Percentiles rank a stretch among this genome's conserved stretches.
phyloP scores from a whole-genome alignment of 2,329 filamentous ascomycete genomes.

The Aureobasidium sp. region DNA sequence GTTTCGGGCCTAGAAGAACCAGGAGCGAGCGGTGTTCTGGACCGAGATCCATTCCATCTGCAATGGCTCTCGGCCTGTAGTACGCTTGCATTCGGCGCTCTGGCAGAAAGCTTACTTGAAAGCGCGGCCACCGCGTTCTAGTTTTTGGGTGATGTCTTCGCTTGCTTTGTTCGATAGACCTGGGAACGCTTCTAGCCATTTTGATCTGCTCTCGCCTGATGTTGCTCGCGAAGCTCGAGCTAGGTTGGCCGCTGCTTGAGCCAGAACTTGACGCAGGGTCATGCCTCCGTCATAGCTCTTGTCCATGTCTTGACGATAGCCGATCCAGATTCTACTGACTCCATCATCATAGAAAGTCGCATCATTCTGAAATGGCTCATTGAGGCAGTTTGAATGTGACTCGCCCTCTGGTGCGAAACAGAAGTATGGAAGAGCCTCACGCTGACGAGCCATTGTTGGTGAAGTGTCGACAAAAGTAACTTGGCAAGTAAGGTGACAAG shows the following conservation, averaged over 20 bases:
- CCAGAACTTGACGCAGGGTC: not conserved
- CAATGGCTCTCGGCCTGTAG: not conserved
- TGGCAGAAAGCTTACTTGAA: not conserved
- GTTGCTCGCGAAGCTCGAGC: not conserved
- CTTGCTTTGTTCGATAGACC: not conserved
- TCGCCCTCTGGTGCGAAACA: not conserved
- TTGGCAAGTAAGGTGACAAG: too few species aligned
- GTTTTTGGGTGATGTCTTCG: not conserved
- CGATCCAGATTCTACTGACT: not conserved
- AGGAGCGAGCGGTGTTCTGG: not conserved
- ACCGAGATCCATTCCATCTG: not conserved
- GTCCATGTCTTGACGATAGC: not conserved
- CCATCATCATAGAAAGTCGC: too few species aligned
- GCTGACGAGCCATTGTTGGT: not conserved
- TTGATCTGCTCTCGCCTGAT: not conserved
- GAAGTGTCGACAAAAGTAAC: not conserved
- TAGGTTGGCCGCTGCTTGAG: not conserved
- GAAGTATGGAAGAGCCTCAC: not conserved
- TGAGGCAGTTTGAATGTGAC: not conserved
- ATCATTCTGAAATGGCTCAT: not conserved
- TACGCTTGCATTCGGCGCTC: not conserved
- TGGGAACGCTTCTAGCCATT: not conserved
- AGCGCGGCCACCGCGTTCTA: not conserved
- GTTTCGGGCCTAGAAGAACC: too few species aligned
- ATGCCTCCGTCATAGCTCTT: not conserved